These are phyloP conservation scores for Jatropha podagrica DNA, from an alignment of 441 rosid genomes.

Conservation along the genomic window DNA sequence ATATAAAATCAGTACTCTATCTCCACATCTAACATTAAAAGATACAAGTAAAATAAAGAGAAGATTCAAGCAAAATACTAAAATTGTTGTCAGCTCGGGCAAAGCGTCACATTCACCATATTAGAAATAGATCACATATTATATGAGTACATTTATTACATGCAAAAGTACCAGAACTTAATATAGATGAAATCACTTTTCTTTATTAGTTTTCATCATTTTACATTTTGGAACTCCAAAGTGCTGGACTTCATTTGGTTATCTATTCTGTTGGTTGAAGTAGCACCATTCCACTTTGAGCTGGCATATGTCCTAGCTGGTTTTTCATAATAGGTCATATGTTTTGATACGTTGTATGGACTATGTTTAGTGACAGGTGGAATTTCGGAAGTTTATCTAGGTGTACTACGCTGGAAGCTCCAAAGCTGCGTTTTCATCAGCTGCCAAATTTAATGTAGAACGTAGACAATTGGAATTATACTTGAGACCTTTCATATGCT, in stretches of 20 bases:
- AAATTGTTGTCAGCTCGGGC: not conserved
- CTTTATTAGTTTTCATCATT: not conserved
- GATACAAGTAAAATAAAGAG: not conserved
- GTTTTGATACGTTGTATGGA: not conserved
- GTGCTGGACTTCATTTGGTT: not conserved
- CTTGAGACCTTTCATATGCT: not conserved
- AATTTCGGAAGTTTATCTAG: not conserved
- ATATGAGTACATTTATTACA: not conserved
- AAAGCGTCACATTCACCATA: not conserved
- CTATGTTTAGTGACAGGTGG: not conserved
- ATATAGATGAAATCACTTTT: not conserved
- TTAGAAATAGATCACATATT: not conserved
- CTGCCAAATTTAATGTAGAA: not conserved
- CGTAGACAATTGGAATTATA: not conserved
- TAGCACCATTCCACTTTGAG: not conserved
- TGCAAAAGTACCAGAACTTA: not conserved
- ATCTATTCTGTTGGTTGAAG: not conserved
- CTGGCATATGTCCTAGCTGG: not conserved
- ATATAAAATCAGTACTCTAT: not conserved
- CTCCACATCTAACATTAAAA: not conserved
- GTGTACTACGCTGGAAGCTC: not conserved
- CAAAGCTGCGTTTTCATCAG: not conserved
- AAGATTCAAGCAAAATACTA: not conserved
- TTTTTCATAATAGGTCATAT: not conserved
- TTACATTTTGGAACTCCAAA: not conserved